Evolutionary conservation across 805 yeast genomes (phyloP).

Genomic region (Candida insectorum): DNA sequence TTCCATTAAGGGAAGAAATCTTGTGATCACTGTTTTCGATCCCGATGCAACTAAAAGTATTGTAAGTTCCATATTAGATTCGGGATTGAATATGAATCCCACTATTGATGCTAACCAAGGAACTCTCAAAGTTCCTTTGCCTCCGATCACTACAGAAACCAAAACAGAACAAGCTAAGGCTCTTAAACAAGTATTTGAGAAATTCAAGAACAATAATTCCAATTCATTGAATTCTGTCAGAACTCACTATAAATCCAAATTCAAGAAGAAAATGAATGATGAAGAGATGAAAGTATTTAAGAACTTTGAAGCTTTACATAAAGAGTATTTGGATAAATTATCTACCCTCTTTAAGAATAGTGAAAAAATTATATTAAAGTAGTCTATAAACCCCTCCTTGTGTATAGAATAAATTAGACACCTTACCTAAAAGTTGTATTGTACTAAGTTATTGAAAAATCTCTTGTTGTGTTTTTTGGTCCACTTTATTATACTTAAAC

Average conservation of each 20-base stretch:
- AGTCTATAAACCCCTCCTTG: constrained; percentile 2
- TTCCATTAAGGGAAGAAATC: constrained; percentile 61
- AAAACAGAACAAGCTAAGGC: constrained; percentile 54
- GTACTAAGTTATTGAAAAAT: constrained; percentile 58
- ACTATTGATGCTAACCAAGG: constrained; percentile 62
- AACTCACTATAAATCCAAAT: constrained; percentile 54
- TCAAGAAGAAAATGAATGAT: constrained; percentile 52
- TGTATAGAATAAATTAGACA: constrained; percentile 1
- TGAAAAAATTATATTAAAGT: constrained; percentile 47
- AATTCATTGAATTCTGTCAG: constrained; percentile 45
- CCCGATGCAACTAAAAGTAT: constrained; percentile 69
- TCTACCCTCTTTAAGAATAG: constrained; percentile 52
- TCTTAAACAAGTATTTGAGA: constrained; percentile 65
- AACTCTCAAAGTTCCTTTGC: constrained; percentile 67
- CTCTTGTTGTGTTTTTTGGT: constrained; percentile 67
- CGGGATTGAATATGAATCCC: constrained; percentile 75
- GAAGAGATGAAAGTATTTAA: constrained; percentile 52
- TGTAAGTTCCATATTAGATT: constrained; percentile 64
- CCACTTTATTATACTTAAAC: constrained; percentile 70
- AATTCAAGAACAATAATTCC: constrained; percentile 48
- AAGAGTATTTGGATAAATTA: constrained; percentile 58
- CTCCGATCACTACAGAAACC: constrained; percentile 69
- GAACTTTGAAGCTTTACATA: constrained; percentile 69
- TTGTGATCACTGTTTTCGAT: constrained; percentile 82
- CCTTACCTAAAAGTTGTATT: constrained; percentile 5